Conservation (phyloP, 768 basidiomycete genomes). For the Flagelloscypha sp. region DNA sequence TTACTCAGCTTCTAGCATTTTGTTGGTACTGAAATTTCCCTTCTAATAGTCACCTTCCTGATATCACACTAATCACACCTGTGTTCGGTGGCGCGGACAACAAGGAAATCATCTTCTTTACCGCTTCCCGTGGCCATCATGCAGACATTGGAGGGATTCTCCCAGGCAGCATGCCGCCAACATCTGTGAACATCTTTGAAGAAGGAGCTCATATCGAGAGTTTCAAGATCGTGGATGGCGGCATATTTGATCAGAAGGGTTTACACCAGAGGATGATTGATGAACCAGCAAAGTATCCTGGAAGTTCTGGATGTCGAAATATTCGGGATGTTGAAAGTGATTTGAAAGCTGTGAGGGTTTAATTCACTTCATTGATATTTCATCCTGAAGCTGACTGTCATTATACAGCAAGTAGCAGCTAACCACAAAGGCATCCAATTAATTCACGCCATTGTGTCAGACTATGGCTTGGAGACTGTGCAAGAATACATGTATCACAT, state of each 20-base stretch:
- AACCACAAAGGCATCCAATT: slow-evolving; percentile 89
- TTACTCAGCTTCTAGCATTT: slow-evolving; percentile 3
- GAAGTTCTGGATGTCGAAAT: slow-evolving; percentile 82
- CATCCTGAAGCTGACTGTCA: slow-evolving; percentile 1
- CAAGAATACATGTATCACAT: slow-evolving; percentile 94
- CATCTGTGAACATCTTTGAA: slow-evolving; percentile 83
- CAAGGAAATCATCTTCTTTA: slow-evolving; percentile 82
- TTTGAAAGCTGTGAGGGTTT: slow-evolving; percentile 65
- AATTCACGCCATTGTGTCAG: slow-evolving; percentile 69
- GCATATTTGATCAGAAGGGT: slow-evolving; percentile 70
- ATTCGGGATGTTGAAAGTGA: slow-evolving; percentile 88
- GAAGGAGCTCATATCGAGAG: slow-evolving; percentile 89
- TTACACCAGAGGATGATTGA: slow-evolving; percentile 76
- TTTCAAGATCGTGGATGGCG: slow-evolving; percentile 84
- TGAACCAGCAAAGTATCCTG: slow-evolving; percentile 72
- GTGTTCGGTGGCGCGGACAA: slow-evolving; percentile 61
- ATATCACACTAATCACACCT: slow-evolving; percentile 91
- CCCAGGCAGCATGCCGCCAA: slow-evolving; percentile 94
- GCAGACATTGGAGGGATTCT: slow-evolving; percentile 91
- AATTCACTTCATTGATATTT: background rate
- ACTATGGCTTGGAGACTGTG: slow-evolving; percentile 79
- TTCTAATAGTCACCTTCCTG: slow-evolving; percentile 70
- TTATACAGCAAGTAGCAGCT: slow-evolving; percentile 77
- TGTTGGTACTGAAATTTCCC: no score
- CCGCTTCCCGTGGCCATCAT: slow-evolving; percentile 90